Evolutionary conservation across 2,329 filamentous ascomycete species (phyloP).

Genomic region (Hymenoscyphus scutula): DNA sequence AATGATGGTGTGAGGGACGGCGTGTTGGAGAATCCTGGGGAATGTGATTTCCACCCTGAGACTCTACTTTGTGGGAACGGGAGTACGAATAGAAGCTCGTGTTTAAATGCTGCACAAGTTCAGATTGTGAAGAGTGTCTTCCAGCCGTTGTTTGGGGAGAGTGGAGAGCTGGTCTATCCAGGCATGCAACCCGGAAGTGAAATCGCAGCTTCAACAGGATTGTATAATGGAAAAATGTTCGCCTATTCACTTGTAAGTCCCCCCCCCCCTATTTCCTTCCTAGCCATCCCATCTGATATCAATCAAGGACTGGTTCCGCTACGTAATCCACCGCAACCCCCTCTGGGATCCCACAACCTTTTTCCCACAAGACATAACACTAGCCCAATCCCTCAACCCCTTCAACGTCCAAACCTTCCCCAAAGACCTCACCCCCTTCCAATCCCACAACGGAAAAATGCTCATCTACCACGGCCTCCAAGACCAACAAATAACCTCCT

Average conservation of each 20-base stretch:
- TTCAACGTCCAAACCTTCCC: constrained; percentile 31
- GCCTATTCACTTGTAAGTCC: constrained; percentile 20
- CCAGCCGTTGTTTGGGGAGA: constrained; percentile 18
- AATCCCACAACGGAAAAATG: constrained; percentile 37
- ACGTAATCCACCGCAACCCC: constrained; percentile 45
- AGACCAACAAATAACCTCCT: constrained; percentile 36
- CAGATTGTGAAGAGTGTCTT: constrained; percentile 24
- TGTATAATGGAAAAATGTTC: constrained; percentile 37
- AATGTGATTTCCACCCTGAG: constrained; percentile 38
- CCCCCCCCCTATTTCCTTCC: neutral
- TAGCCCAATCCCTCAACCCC: constrained; percentile 30
- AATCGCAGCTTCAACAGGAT: constrained; percentile 38
- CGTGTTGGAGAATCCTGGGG: constrained; percentile 41
- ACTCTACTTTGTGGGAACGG: constrained; percentile 22
- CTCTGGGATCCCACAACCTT: constrained; percentile 41
- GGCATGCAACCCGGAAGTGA: constrained; percentile 48
- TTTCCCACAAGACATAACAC: constrained; percentile 39
- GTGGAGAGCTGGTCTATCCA: constrained; percentile 23
- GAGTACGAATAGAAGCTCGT: constrained; percentile 13
- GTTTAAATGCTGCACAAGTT: constrained; percentile 22
- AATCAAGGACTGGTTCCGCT: constrained; percentile 45
- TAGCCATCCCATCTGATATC: neutral
- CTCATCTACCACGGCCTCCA: constrained; percentile 43
- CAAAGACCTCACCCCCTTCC: constrained; percentile 20
- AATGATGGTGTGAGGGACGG: constrained; percentile 49